Evolutionary conservation across 768 basidiomycete species (phyloP), one percentile per base, ranked within the genome.

Genomic region (Cystobasidium onofrii): DNA sequence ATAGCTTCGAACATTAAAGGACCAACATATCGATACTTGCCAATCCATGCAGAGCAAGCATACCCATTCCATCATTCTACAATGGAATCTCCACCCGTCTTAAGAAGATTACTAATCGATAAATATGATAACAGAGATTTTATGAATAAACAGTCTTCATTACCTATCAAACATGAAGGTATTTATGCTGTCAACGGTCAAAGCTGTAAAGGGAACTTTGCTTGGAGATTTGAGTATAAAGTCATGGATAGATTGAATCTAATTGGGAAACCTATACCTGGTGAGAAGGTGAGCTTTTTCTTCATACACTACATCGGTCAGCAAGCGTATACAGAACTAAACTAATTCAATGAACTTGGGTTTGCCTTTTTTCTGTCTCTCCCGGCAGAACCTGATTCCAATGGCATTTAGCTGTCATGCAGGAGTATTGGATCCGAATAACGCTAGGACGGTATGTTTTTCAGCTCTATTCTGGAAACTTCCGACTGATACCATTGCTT

Each of bases 151-250:
- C 67, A 70, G 34, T 29, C 46, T n/a, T 25, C 27, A 3, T 27
- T 70, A 4, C 52, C 67, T 34, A 70, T 70, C 31, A 70, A 70
- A 41, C 44, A 70, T n/a, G 67, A 70, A 33, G 67, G 67, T 55
- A 55, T 70, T 17, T 70, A 70, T 52, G 67, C 29, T 15, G 67
- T 70, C 7, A 31, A 25, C 15, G 67, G 50, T 6, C 41, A 7
- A 18, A 31, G 33, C n/a, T 39, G 46, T 31, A 70, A 70, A 33
- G 67, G 50, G 9, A 18, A 52, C 25, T 57, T 23, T 25, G 10
- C 6, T 9, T 70, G 67, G 67, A 55, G 43, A 52, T 71, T 71
- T 25, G 33, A 31, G 18, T 71, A 71, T 36, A 20, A 27, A 23
- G 44, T 71, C 27, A 29, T n/a, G 36, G 55, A 71, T 61, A 23